Evolutionary conservation across 1,139 yeast species (phyloP), one percentile per base, ranked within the genome.

Genomic region (Yamadazyma diddensiae): DNA sequence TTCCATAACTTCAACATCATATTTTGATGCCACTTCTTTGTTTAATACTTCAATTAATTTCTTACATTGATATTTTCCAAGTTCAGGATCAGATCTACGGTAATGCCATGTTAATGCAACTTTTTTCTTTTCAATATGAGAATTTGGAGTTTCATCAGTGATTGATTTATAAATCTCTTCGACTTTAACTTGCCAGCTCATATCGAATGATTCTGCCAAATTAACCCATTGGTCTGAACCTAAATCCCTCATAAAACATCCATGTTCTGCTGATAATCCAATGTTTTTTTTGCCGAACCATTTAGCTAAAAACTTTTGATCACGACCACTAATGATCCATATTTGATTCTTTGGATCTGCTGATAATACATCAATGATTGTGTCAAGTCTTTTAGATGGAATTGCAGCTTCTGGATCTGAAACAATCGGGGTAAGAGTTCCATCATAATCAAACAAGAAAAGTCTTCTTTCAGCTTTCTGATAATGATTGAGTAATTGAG

Each of bases 51-150:
- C 69, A 43, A 82, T 73, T 49, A 94, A 74, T 52, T 80, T 77
- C 18, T 74, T 67, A 0, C 97, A 94, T 59, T 88, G 96, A 62
- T 75, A 90, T 28, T 70, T 77, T 19, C 98, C 98, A 47, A 86
- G 73, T 39, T 83, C 95, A 0, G 97, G 97, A 49, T 88, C 98
- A 1, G 95, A 79, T 34, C 95, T 74, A 47, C 99, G 77, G 56
- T 92, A 92, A 61, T 94, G 99, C 99, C 99, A 94, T 1, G 97
- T 90, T 36, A 92, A 64, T 0, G 98, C 97, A 11, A 92, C 96
- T 49, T 87, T 83, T 57, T 94, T 94, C 50, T 73, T 74, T 57
- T 94, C 99, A 37, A 86, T 79, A 42, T 76, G 74, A 1, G 97
- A 73, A 5, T 97, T 97, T 3, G 95, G 97, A 0, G 98, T 94